Conservation (phyloP, 2,329 filamentous ascomycete genomes). For the Fusarium ramigenum region DNA sequence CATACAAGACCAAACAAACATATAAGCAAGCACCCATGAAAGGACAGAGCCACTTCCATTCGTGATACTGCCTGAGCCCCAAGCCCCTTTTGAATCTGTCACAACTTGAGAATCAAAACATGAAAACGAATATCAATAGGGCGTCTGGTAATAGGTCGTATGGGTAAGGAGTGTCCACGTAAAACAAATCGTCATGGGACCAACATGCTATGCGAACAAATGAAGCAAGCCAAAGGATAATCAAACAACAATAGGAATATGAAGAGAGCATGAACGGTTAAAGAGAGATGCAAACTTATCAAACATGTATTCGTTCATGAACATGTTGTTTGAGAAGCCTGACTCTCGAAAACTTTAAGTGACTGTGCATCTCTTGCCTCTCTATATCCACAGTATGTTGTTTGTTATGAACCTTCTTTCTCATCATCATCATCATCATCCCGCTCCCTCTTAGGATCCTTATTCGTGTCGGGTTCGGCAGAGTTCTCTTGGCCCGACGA, state of each 20-base stretch:
- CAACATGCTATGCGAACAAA: constrained; percentile 4
- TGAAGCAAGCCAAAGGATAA: constrained; percentile 2
- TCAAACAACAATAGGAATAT: constrained; percentile 4
- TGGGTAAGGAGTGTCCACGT: not conserved
- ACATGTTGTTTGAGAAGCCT: not conserved
- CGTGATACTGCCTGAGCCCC: not conserved
- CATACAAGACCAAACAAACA: not conserved
- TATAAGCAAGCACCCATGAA: not conserved
- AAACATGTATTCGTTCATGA: not conserved
- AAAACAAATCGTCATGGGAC: not conserved
- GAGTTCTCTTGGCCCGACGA: constrained; percentile 23
- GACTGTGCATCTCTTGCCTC: not conserved
- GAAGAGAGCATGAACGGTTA: not conserved
- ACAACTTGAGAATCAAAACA: not conserved
- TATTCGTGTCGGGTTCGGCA: constrained; percentile 21
- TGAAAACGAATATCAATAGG: not conserved
- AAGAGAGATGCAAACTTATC: not conserved
- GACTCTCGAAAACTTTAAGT: not conserved
- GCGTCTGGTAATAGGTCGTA: not conserved
- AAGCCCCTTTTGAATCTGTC: not conserved
- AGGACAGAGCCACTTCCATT: not conserved
- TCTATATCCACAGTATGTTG: not conserved
- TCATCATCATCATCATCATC: not conserved
- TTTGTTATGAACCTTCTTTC: not conserved
- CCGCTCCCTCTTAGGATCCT: constrained; percentile 18